Base-by-base conservation (phyloP, 768 basidiomycete genomes). In the Tricholoma furcatifolium region DNA sequence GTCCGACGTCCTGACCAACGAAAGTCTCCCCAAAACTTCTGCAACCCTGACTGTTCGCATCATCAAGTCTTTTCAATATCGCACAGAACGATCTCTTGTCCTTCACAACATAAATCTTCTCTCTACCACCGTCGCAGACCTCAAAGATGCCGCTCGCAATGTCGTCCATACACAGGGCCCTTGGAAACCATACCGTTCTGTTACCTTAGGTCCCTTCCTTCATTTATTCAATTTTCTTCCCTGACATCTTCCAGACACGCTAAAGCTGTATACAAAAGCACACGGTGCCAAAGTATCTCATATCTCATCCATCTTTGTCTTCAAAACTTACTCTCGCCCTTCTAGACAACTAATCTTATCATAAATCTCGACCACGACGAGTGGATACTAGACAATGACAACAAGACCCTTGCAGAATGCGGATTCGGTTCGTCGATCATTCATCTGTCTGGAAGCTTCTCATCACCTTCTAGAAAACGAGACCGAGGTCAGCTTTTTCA, bases 291-390 rank as follows among this genome's bases (percentile, higher is more conserved):
- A 99, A 82, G 96, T 89, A 47, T 17, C 69, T 56, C 44, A 23
- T 42, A 34, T 34, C 12, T 31, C 27, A 20, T 15, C 35, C 17
- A 35, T 38, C 43, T 14, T 31, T 36, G 49, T 50, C 40, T 42
- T 5, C 31, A 53, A n/a, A 34, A 27, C 40, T 35, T 34, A 54
- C 24, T 2, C 9, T 51, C 6, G 23, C 46, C 34, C 52, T 45
- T n/a, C 14, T 62, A 98, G 96, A 96, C 95, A 1, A 90, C 90
- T 30, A 98, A 99, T 72, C 78, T 99, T 24, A 98, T 99, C 69
- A 98, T 99, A 65, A 99, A 99, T 69, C 80, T 98, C 52, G 93
- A 97, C 63, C 82, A 95, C 62, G 96, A 98, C 53, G 90, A 93
- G 8, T 96, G 93, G 91, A 91, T 98, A 56, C 70, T 94, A 14